Evolutionary conservation across 176 grass and related monocot species (phyloP), one percentile per base, ranked within the genome.

Genomic region (Dendrocalamus sinicus): DNA sequence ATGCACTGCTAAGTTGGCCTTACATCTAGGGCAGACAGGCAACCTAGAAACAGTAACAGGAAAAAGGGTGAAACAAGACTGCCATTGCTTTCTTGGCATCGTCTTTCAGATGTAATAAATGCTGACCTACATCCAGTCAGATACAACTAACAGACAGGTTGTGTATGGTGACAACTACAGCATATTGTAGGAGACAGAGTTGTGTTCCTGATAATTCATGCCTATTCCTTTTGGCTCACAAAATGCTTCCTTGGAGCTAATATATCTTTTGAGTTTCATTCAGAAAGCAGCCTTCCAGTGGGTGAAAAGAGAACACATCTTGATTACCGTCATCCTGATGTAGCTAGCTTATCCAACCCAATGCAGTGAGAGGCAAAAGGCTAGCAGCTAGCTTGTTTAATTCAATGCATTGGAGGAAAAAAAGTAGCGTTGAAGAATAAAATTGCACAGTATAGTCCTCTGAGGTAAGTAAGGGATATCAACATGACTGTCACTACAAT

Each of bases 1-100:
- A 28, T 47, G 58, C 35, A 86, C 20, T 48, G 47, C 20, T 86
- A 48, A 72, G 40, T 73, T 83, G 66, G 24, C 35, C 14, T 46
- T 78, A n/a, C 59, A 83, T 46, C 55, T 77, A 81, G n/a, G 11
- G 55, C 15, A 86, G 16, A 13, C 58, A 86, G 73, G 74, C 40
- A 67, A 74, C 84, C 12, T 48, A 73, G 26, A 48, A 48, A 66
- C 54, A 26, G 47, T 32, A 61, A 79, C 44, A 58, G 20, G 24
- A 67, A 73, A 50, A 72, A 78, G 86, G 37, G 55, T 43, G 20
- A 48, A 66, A 59, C 14, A 79, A 12, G 19, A 55, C 14, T 48
- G 17, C 24, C 46, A 12, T 44, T 70, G n/a, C 58, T 72, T 88
- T 77, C 14, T 72, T 82, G 45, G 72, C 46, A 77, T 48, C 61